phyloP scores from a whole-genome alignment of 2,329 filamentous ascomycete species.

The Atkinsonella texensis region DNA sequence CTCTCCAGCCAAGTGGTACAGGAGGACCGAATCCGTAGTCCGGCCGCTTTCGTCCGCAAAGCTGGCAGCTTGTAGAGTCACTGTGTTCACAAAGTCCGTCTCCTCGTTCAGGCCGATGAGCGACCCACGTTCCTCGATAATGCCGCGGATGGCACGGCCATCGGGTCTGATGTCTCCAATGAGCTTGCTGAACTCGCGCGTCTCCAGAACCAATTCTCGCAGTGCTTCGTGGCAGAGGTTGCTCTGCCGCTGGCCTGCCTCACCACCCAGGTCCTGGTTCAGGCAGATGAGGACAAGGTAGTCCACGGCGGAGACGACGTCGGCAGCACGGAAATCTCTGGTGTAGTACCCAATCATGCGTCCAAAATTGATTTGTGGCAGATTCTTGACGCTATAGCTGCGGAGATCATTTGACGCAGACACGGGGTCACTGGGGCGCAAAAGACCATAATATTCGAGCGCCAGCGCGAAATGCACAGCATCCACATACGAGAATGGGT shows the following conservation, averaged over 20 bases:
- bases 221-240: slow-evolving; percentile 84
- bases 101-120: slow-evolving; percentile 72
- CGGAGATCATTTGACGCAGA: slow-evolving; percentile 59
- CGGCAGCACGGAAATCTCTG: slow-evolving; percentile 82
- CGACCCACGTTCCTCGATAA: slow-evolving; percentile 73
- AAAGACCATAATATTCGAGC: slow-evolving; percentile 76
- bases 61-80: slow-evolving; percentile 83
- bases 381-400: slow-evolving; percentile 52
- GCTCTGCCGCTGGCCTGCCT: slow-evolving; percentile 64
- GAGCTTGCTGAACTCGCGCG: slow-evolving; percentile 85
- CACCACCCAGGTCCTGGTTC: slow-evolving; percentile 68
- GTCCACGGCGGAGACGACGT: slow-evolving; percentile 81
- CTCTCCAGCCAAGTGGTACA: slow-evolving; percentile 90
- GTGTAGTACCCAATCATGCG: slow-evolving; percentile 93
- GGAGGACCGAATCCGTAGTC: slow-evolving; percentile 81
- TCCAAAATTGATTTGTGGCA: slow-evolving; percentile 85
- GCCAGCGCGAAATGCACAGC: slow-evolving; percentile 91
- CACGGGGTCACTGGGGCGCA: slow-evolving; percentile 75
- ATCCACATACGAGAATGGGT: slow-evolving; percentile 82
- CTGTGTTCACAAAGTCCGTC: slow-evolving; percentile 77
- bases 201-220: slow-evolving; percentile 91
- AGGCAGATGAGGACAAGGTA: slow-evolving; percentile 88
- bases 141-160: slow-evolving; percentile 71
- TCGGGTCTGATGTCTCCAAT: slow-evolving; percentile 84
- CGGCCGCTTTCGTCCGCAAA: slow-evolving; percentile 91